Conservation (phyloP, 139 green algal genomes). For the Diplosphaera chodatii region DNA sequence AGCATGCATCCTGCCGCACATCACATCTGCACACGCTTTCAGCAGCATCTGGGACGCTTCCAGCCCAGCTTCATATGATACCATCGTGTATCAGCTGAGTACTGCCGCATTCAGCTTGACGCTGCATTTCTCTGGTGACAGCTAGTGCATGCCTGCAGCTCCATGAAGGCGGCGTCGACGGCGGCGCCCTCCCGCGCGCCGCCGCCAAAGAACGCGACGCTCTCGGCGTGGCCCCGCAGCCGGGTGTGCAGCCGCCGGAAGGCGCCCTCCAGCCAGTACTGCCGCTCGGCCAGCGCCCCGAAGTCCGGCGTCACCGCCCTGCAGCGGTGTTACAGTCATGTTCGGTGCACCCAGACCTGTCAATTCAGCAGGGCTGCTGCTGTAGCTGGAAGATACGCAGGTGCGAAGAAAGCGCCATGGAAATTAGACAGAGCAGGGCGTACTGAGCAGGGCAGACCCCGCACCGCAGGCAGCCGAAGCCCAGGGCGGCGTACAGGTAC, state of each 20-base stretch:
- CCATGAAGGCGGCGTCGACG: slow-evolving; percentile 30
- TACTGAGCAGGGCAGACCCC: background rate
- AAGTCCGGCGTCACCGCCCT: slow-evolving; percentile 58
- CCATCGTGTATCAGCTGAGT: no score
- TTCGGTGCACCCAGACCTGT: no score
- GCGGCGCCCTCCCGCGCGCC: slow-evolving; percentile 37
- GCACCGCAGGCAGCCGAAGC: slow-evolving; percentile 41
- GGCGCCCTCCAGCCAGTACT: slow-evolving; percentile 44
- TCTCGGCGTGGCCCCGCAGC: slow-evolving; percentile 54
- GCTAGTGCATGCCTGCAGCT: background rate
- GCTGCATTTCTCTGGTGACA: no score
- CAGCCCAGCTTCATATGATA: no score
- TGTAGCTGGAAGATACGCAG: no score
- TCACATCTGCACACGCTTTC: no score
- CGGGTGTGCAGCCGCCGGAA: slow-evolving; percentile 45
- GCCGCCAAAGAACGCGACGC: slow-evolving; percentile 65
- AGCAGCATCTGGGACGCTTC: no score
- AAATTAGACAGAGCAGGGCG: no score
- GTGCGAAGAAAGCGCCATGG: no score
- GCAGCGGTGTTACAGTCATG: background rate
- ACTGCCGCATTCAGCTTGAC: no score
- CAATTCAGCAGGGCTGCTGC: no score
- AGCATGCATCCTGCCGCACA: no score
- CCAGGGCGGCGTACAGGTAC: slow-evolving; percentile 60
- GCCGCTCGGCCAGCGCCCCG: slow-evolving; percentile 26